phyloP scores from a whole-genome alignment of 208 protist genomes.

The Acanthamoeba polyphaga region DNA sequence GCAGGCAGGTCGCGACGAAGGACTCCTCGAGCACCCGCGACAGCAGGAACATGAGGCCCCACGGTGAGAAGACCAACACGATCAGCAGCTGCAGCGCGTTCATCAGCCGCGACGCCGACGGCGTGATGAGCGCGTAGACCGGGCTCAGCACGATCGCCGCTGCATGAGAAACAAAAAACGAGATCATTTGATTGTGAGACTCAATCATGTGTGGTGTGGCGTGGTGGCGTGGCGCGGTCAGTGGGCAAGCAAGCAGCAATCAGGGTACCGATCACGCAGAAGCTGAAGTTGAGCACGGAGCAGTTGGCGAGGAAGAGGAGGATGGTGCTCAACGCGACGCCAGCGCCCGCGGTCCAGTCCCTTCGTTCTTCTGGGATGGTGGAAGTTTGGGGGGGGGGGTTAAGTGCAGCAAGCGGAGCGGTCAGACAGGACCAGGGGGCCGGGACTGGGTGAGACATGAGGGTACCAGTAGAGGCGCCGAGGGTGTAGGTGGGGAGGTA shows the following conservation, averaged over 20 bases:
- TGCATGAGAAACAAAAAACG: neutral
- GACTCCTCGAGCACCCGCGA: slow-evolving; percentile 21
- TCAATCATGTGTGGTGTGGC: neutral
- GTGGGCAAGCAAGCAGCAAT: neutral
- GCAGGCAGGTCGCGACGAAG: slow-evolving; percentile 39
- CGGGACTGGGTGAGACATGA: neutral
- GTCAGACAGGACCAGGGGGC: too few relatives aligned
- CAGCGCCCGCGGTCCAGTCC: slow-evolving; percentile 18
- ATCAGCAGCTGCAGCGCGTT: slow-evolving; percentile 20
- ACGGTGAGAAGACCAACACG: slow-evolving; percentile 17
- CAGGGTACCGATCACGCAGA: slow-evolving; percentile 29
- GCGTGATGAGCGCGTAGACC: slow-evolving; percentile 12
- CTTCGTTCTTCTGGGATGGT: neutral
- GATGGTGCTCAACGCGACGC: neutral
- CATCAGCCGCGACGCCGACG: slow-evolving; percentile 17
- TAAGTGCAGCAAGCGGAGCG: too few relatives aligned
- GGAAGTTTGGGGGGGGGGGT: too few relatives aligned
- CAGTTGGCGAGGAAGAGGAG: slow-evolving; percentile 57
- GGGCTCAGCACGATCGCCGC: slow-evolving; percentile 51
- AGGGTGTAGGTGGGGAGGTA: slow-evolving; percentile 48
- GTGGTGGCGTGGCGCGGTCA: neutral
- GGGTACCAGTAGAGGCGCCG: neutral
- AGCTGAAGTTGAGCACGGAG: slow-evolving; percentile 58
- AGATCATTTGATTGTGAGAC: neutral
- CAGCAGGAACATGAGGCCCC: slow-evolving; percentile 31